Conservation (phyloP, 73 alveolate species). For the Symbiodinium natans region DNA sequence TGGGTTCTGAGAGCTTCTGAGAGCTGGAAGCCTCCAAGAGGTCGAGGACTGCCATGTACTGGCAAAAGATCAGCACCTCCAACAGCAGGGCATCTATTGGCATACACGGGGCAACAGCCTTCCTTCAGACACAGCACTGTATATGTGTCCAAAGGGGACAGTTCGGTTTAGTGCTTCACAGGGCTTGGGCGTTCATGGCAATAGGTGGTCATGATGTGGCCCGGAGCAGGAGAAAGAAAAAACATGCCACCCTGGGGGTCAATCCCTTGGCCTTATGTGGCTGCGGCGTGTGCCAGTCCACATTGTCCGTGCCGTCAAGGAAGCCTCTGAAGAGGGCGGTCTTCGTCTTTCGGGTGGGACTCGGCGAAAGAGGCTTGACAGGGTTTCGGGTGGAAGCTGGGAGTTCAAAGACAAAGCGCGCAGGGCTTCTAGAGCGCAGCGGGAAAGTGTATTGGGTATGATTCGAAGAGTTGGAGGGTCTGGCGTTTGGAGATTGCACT, state of each 20-base stretch:
- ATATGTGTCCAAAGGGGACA: background rate
- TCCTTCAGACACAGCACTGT: background rate
- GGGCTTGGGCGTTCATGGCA: too few species aligned
- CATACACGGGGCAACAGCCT: background rate
- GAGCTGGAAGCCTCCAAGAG: constrained; percentile 58
- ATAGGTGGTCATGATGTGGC: too few species aligned
- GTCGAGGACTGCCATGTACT: constrained; percentile 12
- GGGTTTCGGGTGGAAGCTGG: too few species aligned
- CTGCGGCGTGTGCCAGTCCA: constrained; percentile 25
- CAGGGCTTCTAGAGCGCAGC: too few species aligned
- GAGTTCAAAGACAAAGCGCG: too few species aligned
- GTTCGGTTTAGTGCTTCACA: background rate
- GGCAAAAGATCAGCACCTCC: constrained; percentile 74
- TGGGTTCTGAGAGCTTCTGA: too few species aligned
- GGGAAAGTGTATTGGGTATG: too few species aligned
- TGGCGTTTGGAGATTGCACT: too few species aligned
- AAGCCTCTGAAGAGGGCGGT: background rate
- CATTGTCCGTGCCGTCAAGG: background rate
- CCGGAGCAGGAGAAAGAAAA: background rate
- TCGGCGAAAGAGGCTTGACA: too few species aligned
- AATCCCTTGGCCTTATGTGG: constrained; percentile 61
- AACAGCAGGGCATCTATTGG: too few species aligned
- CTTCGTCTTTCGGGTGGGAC: too few species aligned
- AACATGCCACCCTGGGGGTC: background rate
- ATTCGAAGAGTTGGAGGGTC: too few species aligned